Evolutionary conservation across 2,329 filamentous ascomycete species (phyloP).

Genomic region (Xylaria sp.): DNA sequence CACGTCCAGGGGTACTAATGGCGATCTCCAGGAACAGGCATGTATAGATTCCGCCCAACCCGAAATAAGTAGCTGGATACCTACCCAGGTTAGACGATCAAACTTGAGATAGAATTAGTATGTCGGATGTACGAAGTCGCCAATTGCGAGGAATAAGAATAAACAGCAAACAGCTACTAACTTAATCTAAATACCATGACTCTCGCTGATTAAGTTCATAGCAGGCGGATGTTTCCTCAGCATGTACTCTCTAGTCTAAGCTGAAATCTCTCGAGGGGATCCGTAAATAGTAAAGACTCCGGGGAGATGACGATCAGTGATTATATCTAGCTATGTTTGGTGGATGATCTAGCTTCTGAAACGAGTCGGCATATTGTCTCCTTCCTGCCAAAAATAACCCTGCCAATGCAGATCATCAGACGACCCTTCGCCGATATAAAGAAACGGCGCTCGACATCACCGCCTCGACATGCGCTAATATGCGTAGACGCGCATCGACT

Average conservation of each 20-base stretch:
- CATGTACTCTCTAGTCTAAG: background rate
- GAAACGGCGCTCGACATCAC: background rate
- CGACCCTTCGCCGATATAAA: constrained; percentile 16
- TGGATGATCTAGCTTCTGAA: constrained; percentile 32
- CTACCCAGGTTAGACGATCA: background rate
- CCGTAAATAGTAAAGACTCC: constrained; percentile 8
- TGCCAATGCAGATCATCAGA: constrained; percentile 25
- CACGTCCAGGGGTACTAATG: background rate
- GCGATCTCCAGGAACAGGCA: constrained; percentile 19
- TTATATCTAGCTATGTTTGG: constrained; percentile 22
- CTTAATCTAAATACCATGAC: background rate
- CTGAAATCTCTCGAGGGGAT: background rate
- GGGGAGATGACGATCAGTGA: constrained; percentile 18
- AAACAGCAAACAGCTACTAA: background rate
- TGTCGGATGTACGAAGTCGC: background rate
- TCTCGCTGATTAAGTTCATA: too few relatives aligned
- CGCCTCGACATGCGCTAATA: constrained; percentile 2
- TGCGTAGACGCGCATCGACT: background rate
- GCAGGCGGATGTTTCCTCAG: background rate
- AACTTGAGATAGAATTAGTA: background rate
- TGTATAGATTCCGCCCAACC: constrained; percentile 2
- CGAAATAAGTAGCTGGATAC: constrained; percentile 5
- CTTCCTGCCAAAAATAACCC: constrained; percentile 24
- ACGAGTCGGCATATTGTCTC: constrained; percentile 28
- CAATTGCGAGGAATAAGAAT: background rate